Percentiles rank a stretch among this genome's conserved stretches.
Conservation (phyloP, 2,329 filamentous ascomycete genomes). For the Aciculosporium take region DNA sequence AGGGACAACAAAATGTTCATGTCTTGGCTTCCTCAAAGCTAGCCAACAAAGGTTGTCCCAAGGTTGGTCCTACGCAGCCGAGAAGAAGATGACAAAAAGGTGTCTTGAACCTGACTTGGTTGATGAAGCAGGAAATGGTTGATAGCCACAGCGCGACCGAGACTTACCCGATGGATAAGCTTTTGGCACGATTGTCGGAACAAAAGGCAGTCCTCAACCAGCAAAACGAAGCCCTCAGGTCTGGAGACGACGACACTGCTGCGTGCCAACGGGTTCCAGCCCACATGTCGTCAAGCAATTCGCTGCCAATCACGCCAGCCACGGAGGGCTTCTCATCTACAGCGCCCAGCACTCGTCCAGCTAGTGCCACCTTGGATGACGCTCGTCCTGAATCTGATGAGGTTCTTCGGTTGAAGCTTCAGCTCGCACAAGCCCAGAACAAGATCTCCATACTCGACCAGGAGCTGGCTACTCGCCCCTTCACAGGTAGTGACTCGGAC, state of each 20-base stretch:
- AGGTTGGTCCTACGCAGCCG: slow-evolving; percentile 25
- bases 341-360: slow-evolving; percentile 35
- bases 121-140: slow-evolving; percentile 26
- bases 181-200: slow-evolving; percentile 60
- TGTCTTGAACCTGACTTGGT: slow-evolving; percentile 6
- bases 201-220: slow-evolving; percentile 47
- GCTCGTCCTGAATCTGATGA: slow-evolving; percentile 35
- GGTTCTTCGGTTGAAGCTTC: slow-evolving; percentile 51
- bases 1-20: slow-evolving; percentile 28
- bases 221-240: slow-evolving; percentile 40
- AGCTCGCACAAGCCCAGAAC: slow-evolving; percentile 56
- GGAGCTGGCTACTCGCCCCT: slow-evolving; percentile 49
- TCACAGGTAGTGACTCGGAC: slow-evolving; percentile 35
- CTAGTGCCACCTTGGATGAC: slow-evolving; percentile 35
- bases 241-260: slow-evolving; percentile 20
- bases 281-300: slow-evolving; percentile 39
- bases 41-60: slow-evolving; percentile 37
- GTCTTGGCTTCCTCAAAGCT: slow-evolving; percentile 39
- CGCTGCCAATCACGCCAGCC: slow-evolving; percentile 48
- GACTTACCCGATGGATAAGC: slow-evolving; percentile 50
- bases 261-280: slow-evolving; percentile 23
- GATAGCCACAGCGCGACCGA: slow-evolving; percentile 19
- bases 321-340: slow-evolving; percentile 37
- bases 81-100: no score
- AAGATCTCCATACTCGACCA: slow-evolving; percentile 59